Evolutionary conservation across 768 basidiomycete species (phyloP).

Genomic region (Butyriboletus loyo): DNA sequence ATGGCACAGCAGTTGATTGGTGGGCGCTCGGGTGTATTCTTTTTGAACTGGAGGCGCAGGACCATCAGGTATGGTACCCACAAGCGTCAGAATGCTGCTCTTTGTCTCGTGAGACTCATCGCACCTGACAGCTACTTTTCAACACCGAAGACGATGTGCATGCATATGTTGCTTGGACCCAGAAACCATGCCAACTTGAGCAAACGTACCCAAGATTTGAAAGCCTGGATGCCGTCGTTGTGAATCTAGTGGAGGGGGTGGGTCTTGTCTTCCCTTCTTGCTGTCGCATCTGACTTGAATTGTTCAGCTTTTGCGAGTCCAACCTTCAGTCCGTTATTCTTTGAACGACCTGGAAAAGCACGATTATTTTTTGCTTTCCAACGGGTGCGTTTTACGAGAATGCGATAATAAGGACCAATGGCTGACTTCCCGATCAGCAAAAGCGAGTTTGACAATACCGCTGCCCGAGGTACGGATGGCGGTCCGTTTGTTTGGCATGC

Average conservation of each 20-base stretch:
- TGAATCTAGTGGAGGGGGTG: slow-evolving; percentile 33
- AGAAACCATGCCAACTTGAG: neutral
- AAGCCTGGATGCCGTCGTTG: slow-evolving; percentile 19
- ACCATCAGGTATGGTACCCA: slow-evolving; percentile 21
- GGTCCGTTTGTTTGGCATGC: neutral
- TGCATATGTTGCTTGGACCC: slow-evolving; percentile 21
- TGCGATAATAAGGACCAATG: neutral
- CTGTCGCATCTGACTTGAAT: neutral
- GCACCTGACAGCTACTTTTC: slow-evolving; percentile 32
- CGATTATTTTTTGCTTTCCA: slow-evolving; percentile 19
- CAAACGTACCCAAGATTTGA: slow-evolving; percentile 24
- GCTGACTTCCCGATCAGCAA: slow-evolving; percentile 9
- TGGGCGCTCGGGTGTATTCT: slow-evolving; percentile 42
- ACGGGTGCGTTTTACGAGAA: slow-evolving; percentile 20
- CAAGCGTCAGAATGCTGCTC: neutral
- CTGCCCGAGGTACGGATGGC: slow-evolving; percentile 18
- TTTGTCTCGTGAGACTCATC: neutral
- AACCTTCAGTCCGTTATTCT: slow-evolving; percentile 13
- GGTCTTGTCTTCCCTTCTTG: neutral
- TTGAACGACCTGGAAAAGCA: slow-evolving; percentile 23
- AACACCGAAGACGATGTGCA: slow-evolving; percentile 19
- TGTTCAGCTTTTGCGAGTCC: slow-evolving; percentile 19
- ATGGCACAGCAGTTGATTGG: slow-evolving; percentile 38
- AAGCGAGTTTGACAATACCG: slow-evolving; percentile 23
- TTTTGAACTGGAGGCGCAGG: slow-evolving; percentile 35